phyloP scores from a whole-genome alignment of 768 basidiomycete genomes.

The Rhodotorula graminis region DNA sequence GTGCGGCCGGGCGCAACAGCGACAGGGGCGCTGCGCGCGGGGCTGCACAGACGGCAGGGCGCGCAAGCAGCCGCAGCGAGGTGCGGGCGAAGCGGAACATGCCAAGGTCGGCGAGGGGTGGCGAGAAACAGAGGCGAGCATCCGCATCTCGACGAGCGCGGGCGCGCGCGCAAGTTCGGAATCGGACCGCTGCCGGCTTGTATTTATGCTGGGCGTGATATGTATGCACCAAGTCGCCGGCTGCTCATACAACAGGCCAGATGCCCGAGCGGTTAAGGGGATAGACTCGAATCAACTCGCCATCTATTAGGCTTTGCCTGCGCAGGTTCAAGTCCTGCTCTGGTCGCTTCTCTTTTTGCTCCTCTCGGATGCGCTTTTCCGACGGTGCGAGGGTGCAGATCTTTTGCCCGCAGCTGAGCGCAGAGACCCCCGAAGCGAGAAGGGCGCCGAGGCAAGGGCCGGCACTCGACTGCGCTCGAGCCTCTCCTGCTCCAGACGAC shows the following conservation, averaged over 20 bases:
- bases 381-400: too few relatives aligned
- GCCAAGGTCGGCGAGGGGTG: neutral
- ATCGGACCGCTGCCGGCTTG: neutral
- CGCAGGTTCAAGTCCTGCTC: conserved; percentile 16
- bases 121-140: neutral
- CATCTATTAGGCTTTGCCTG: conserved; percentile 16
- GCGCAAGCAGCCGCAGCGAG: neutral
- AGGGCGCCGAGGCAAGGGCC: too few relatives aligned
- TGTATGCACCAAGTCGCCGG: too few relatives aligned
- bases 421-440: too few relatives aligned
- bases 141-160: too few relatives aligned
- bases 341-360: neutral
- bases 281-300: conserved; percentile 12
- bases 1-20: neutral
- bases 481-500: too few relatives aligned
- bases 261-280: conserved; percentile 17
- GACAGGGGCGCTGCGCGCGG: too few relatives aligned
- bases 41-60: neutral
- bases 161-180: too few relatives aligned
- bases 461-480: too few relatives aligned
- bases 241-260: neutral
- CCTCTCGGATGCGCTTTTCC: too few relatives aligned
- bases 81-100: conserved; percentile 20
- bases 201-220: too few relatives aligned
- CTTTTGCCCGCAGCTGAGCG: too few relatives aligned